Percentiles rank a stretch among this genome's conserved stretches.
phyloP scores from a whole-genome alignment of 306 rosid genomes.

The Acacia acuminata region DNA sequence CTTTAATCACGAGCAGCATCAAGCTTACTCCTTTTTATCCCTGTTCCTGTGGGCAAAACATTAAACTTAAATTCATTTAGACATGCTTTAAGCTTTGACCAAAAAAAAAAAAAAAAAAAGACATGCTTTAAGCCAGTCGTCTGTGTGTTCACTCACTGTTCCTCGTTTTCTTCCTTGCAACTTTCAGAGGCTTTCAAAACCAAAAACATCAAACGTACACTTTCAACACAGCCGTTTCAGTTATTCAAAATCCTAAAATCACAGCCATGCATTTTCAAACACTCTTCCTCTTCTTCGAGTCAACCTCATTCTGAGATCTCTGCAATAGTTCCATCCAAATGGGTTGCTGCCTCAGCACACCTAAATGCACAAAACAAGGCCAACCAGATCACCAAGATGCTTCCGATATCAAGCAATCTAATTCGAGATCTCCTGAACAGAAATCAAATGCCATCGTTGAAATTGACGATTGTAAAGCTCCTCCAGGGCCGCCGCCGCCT shows the following conservation, averaged over 20 bases:
- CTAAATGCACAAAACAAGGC: conserved; percentile 35
- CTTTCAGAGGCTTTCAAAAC: not conserved
- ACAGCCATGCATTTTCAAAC: conserved; percentile 28
- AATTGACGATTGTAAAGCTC: not conserved
- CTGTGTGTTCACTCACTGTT: not conserved
- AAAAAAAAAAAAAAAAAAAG: too few relatives aligned
- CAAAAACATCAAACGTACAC: conserved; percentile 6
- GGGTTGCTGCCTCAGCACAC: conserved; percentile 86
- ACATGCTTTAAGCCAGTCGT: not conserved
- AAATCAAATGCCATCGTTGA: conserved; percentile 33
- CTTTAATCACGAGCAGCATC: not conserved
- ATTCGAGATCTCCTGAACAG: not conserved
- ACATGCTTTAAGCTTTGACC: not conserved
- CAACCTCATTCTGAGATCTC: conserved; percentile 28
- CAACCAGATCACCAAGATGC: conserved; percentile 21
- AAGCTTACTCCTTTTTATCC: not conserved
- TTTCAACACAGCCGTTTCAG: conserved; percentile 52
- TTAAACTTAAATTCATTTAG: not conserved
- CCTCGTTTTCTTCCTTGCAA: not conserved
- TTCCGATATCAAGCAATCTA: conserved; percentile 24
- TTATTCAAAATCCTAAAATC: conserved; percentile 27
- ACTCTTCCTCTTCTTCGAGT: conserved; percentile 9
- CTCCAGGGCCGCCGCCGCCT: conserved; percentile 8
- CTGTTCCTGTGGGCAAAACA: not conserved
- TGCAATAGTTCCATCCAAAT: conserved; percentile 40